A percentile compares a stretch with the other conserved stretches of the same genome.
phyloP scores from a whole-genome alignment of 345 rosid genomes.

The Geranium rotundifolium region DNA sequence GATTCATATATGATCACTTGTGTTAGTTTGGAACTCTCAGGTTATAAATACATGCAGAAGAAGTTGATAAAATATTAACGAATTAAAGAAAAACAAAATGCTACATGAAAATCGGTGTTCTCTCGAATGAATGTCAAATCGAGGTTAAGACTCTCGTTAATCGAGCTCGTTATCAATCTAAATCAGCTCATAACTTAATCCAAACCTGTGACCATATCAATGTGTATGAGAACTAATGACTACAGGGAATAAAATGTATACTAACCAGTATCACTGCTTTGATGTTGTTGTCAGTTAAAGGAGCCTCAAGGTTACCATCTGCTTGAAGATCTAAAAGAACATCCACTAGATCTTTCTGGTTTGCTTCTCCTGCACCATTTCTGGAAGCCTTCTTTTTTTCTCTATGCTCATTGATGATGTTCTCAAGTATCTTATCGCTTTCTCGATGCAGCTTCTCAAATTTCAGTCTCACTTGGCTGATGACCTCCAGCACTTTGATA shows the following conservation, averaged over 20 bases:
- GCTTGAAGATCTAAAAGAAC: conserved; percentile 14
- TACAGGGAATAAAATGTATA: neutral
- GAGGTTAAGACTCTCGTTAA: too few species aligned
- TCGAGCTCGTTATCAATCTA: too few species aligned
- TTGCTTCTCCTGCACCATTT: neutral
- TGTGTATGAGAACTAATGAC: too few species aligned
- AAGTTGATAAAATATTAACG: too few species aligned
- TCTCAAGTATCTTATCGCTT: conserved; percentile 10
- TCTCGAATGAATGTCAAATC: too few species aligned
- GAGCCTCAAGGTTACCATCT: neutral
- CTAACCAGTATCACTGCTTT: conserved; percentile 20
- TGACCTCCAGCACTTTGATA: conserved; percentile 5
- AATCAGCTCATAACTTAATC: neutral
- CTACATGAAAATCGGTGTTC: too few species aligned
- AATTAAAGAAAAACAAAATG: too few species aligned
- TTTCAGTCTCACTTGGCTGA: conserved; percentile 9
- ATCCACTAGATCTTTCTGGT: conserved; percentile 11
- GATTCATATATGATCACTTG: too few species aligned
- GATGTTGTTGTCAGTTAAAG: conserved; percentile 17
- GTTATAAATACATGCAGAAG: too few species aligned
- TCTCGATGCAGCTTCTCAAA: conserved; percentile 9
- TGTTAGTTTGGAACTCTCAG: too few species aligned
- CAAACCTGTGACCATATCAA: too few species aligned
- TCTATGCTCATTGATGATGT: conserved; percentile 11
- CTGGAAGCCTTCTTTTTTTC: conserved; percentile 1